phyloP scores from a whole-genome alignment of 495 filamentous ascomycete genomes.

The Penicillium roqueforti region DNA sequence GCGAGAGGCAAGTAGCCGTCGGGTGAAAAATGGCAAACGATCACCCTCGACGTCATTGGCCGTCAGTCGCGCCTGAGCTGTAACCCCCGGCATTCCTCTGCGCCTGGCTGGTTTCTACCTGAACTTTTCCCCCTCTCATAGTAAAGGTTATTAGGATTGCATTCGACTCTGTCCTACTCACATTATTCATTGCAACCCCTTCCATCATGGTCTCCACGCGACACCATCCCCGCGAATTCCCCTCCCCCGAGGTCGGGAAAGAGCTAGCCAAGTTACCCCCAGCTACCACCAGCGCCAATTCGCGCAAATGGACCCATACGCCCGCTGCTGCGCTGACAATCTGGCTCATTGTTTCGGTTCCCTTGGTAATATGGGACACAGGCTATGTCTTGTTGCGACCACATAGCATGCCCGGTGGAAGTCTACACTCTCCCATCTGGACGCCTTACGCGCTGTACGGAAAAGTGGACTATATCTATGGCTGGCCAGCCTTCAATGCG shows the following conservation, averaged over 20 bases:
- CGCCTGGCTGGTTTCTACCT: not conserved
- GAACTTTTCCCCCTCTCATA: not conserved
- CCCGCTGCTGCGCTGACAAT: conserved; percentile 59
- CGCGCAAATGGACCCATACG: conserved; percentile 59
- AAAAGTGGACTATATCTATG: conserved; percentile 78
- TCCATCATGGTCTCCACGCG: conserved; percentile 50
- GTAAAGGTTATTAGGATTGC: not conserved
- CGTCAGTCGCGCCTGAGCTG: conserved; percentile 19
- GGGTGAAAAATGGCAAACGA: conserved; percentile 15
- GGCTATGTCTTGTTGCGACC: conserved; percentile 79
- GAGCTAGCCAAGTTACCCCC: conserved; percentile 26
- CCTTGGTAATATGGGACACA: conserved; percentile 80
- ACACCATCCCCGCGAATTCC: conserved; percentile 46
- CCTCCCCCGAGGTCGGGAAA: conserved; percentile 30
- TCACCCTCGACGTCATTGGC: conserved; percentile 28
- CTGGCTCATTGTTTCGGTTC: conserved; percentile 77
- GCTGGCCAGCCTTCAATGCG: conserved; percentile 68
- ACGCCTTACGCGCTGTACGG: conserved; percentile 79
- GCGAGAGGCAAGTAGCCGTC: not conserved
- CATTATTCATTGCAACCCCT: not conserved
- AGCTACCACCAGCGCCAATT: conserved; percentile 24
- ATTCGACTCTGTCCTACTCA: not conserved
- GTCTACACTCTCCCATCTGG: conserved; percentile 70
- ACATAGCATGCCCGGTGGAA: conserved; percentile 75
- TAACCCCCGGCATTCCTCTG: conserved; percentile 5